Evolutionary conservation across 495 filamentous ascomycete genomes (phyloP), one percentile per base, ranked within the genome.

Genomic region (Cercophora scortea): DNA sequence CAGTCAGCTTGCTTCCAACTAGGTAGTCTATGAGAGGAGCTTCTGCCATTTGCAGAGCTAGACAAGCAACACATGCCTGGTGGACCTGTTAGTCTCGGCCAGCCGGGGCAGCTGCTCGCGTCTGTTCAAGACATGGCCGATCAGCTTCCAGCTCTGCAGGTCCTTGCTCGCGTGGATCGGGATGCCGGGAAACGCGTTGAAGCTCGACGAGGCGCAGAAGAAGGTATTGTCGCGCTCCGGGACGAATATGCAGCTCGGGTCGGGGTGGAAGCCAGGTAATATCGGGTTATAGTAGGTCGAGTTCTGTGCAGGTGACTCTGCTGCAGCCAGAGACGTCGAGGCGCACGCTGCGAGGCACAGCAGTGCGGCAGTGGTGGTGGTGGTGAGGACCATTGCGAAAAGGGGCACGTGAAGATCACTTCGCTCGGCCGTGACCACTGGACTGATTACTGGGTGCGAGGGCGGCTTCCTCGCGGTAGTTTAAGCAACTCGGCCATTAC

Each of bases 231-330:
- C 65, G 52, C 66, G 69, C 32, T 79, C 71, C 1, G 64, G 55
- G 6, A 79, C 73, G 47, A 69, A 75, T 32, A 79, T 76, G 53
- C 76, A 79, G 52, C 69, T 74, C 0, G 79, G 79, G 56, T 81
- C 79, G 0, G 79, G 76, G 55, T 78, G 72, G 56, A 78, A 81
- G 17, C 78, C 78, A 0, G 77, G 77, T 8, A 80, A 54, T 49
- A 80, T 77, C 11, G 78, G 78, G 57, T 81, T 80, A 45, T 61
- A 58, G 50, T 70, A 70, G 6, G 70, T 69, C 8, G 69, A 71
- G 41, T 71, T 68, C 33, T 46, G 44, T 56, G 8, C 6, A 16
- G 15, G 25, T 25, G n/a, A n/a, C n/a, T n/a, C n/a, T n/a, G 25
- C 25, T 25, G 7, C 42, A 7, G 49, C 57, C 42, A 41, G 39